A percentile compares a stretch with the other conserved stretches of the same genome.
Evolutionary conservation across 805 yeast genomes (phyloP).

Genomic region (Nakazawaea ambrosiae): DNA sequence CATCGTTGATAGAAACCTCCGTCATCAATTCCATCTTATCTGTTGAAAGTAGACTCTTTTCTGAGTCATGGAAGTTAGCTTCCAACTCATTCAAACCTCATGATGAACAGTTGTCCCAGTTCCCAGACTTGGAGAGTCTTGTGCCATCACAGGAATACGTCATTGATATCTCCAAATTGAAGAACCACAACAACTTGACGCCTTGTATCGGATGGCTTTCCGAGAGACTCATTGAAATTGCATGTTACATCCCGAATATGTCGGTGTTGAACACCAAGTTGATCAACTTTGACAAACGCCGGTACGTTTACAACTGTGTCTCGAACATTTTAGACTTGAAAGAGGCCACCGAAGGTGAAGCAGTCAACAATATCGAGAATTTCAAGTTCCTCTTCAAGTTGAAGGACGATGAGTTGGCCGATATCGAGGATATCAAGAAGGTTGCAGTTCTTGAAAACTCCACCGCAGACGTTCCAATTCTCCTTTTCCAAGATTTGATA

Average conservation of each 20-base stretch:
- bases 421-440: constrained; percentile 30
- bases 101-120: constrained; percentile 1
- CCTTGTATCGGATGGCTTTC: constrained; percentile 93
- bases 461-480: constrained; percentile 18
- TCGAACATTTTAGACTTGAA: constrained; percentile 44
- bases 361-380: constrained; percentile 25
- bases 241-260: constrained; percentile 75
- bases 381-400: constrained; percentile 49
- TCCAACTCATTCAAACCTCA: constrained; percentile 23
- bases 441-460: constrained; percentile 36
- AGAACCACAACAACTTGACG: constrained; percentile 23
- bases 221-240: constrained; percentile 70
- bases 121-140: constrained; percentile 21
- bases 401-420: constrained; percentile 26
- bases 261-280: constrained; percentile 53
- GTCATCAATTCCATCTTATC: constrained; percentile 65
- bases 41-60: constrained; percentile 72
- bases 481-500: constrained; percentile 38
- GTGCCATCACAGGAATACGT: neutral
- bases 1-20: constrained; percentile 82
- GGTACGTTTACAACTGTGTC: constrained; percentile 58
- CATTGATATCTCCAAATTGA: constrained; percentile 18
- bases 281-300: constrained; percentile 80
- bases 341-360: constrained; percentile 12
- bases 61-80: constrained; percentile 64